Percentiles rank a stretch among this genome's conserved stretches.
These are phyloP conservation scores for Zymoseptoria crescenta DNA, from an alignment of 2,329 filamentous ascomycete species.

Conservation along the genomic window DNA sequence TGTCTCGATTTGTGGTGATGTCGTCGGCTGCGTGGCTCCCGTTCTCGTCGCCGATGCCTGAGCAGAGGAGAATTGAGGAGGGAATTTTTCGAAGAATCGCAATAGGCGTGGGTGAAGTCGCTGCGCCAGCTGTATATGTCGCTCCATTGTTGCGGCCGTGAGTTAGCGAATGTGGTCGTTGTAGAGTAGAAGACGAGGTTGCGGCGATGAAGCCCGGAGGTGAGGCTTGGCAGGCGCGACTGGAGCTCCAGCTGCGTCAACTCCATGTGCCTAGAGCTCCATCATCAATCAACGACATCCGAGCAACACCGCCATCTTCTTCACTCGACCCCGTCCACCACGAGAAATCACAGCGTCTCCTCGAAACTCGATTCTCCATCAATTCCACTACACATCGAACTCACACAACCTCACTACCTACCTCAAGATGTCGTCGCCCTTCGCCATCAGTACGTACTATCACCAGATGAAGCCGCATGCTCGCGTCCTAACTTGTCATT, in stretches of 20 bases:
- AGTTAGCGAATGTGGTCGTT: slow-evolving; percentile 5
- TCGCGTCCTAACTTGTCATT: slow-evolving; percentile 5
- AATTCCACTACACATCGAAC: not conserved
- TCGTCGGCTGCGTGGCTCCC: slow-evolving; percentile 15
- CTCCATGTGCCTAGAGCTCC: slow-evolving; percentile 7
- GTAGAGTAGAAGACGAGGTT: not conserved
- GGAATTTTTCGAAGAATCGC: slow-evolving; percentile 84
- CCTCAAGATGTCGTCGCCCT: slow-evolving; percentile 66
- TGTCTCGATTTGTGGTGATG: slow-evolving; percentile 21
- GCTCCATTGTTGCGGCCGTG: slow-evolving; percentile 14
- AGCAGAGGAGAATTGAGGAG: slow-evolving; percentile 45
- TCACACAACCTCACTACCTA: not conserved
- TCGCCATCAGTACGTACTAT: slow-evolving; percentile 75
- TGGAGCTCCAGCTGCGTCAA: slow-evolving; percentile 7
- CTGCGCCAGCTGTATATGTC: slow-evolving; percentile 54
- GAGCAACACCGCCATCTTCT: not conserved
- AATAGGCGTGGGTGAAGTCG: slow-evolving; percentile 69
- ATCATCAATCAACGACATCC: slow-evolving; percentile 1
- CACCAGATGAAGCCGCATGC: not conserved
- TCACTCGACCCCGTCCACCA: not conserved
- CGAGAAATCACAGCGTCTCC: not conserved
- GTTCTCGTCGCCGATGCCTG: slow-evolving; percentile 14
- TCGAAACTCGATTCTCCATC: not conserved
- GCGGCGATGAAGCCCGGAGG: slow-evolving; percentile 5
- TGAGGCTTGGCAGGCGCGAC: slow-evolving; percentile 1